phyloP scores from a whole-genome alignment of 345 rosid genomes.

The Physaria fendleri region DNA sequence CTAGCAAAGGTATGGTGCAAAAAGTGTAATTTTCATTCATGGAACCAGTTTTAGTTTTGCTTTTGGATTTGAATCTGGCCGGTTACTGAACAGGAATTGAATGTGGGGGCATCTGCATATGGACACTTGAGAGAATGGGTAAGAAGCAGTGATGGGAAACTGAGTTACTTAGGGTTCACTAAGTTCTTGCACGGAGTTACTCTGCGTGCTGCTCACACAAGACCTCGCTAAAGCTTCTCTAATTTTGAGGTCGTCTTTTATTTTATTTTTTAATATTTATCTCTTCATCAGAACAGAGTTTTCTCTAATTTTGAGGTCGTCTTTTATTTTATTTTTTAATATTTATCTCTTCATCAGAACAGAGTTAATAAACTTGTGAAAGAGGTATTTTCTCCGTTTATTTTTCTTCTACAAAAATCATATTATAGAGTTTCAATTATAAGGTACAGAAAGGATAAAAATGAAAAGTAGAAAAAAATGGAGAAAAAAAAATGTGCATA shows the following conservation, averaged over 20 bases:
- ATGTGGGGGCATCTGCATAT: constrained; percentile 76
- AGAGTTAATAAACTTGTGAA: constrained; percentile 9
- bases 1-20: constrained; percentile 47
- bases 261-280: not conserved
- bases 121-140: constrained; percentile 74
- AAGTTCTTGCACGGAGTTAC: constrained; percentile 85
- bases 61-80: not conserved
- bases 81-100: constrained; percentile 52
- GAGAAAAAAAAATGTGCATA: constrained; percentile 16
- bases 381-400: constrained; percentile 21
- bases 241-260: not conserved
- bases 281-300: constrained; percentile 7
- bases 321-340: not conserved
- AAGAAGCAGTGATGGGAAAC: constrained; percentile 73
- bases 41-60: constrained; percentile 4
- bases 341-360: not conserved
- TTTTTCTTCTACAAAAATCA: not conserved
- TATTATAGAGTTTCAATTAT: constrained; percentile 11
- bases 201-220: constrained; percentile 63
- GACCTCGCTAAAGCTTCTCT: constrained; percentile 45
- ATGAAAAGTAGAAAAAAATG: not conserved
- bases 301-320: not conserved
- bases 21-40: not conserved
- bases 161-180: constrained; percentile 71
- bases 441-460: constrained; percentile 19